Conservation (phyloP, 768 basidiomycete genomes). For the Lentinus tigrinus region DNA sequence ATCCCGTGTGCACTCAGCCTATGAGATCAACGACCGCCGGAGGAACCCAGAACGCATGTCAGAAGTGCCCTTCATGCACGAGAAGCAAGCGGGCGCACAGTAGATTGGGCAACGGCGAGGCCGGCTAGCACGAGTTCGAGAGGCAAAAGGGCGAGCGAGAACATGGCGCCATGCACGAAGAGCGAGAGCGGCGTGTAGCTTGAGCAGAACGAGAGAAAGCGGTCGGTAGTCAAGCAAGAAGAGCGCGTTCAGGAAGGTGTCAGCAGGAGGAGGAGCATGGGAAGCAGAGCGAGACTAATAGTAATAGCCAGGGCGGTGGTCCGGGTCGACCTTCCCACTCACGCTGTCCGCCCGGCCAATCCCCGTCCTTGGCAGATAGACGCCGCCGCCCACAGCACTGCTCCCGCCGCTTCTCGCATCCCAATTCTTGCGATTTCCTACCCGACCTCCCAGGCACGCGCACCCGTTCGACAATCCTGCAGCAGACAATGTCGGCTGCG, state of each 20-base stretch:
- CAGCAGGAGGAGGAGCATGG: not conserved
- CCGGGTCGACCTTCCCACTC: too few relatives aligned
- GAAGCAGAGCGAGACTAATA: too few relatives aligned
- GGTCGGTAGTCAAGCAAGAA: not conserved
- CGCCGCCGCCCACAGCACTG: too few relatives aligned
- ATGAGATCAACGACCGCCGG: too few relatives aligned
- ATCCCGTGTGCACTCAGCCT: slow-evolving; percentile 6
- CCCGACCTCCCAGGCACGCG: too few relatives aligned
- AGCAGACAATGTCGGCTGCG: too few relatives aligned
- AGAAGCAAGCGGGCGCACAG: not conserved
- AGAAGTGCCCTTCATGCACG: not conserved
- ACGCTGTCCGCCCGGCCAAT: too few relatives aligned
- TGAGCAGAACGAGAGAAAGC: not conserved
- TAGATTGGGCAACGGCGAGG: not conserved
- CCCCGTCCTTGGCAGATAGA: too few relatives aligned
- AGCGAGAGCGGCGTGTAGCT: not conserved
- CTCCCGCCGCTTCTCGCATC: too few relatives aligned
- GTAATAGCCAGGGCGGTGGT: too few relatives aligned
- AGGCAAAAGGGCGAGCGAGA: not conserved
- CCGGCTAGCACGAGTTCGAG: slow-evolving; percentile 1
- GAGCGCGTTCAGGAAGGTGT: not conserved
- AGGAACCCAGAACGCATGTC: not conserved
- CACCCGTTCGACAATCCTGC: too few relatives aligned
- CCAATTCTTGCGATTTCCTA: too few relatives aligned
- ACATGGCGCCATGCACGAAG: not conserved